A percentile compares a stretch with the other conserved stretches of the same genome.
These are phyloP conservation scores for Monascus purpureus DNA, from an alignment of 495 filamentous ascomycete genomes.

Conservation along the genomic window DNA sequence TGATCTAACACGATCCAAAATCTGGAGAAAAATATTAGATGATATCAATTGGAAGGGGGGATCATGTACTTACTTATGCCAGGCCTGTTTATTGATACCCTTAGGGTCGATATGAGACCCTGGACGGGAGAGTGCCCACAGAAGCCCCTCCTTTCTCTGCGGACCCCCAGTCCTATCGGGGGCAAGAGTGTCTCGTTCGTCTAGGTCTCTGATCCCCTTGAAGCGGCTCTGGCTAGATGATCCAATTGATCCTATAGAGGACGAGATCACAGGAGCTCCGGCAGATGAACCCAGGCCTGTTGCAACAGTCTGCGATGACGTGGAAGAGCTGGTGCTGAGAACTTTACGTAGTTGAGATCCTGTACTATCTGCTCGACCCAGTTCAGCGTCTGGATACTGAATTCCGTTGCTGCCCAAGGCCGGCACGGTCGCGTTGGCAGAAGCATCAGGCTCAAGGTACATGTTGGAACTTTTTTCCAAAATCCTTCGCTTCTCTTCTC, in stretches of 20 bases:
- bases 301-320: conserved; percentile 31
- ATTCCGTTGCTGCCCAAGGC: conserved; percentile 22
- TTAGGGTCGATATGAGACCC: conserved; percentile 92
- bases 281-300: conserved; percentile 17
- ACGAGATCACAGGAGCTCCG: conserved; percentile 14
- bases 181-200: conserved; percentile 53
- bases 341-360: conserved; percentile 46
- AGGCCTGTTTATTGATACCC: conserved; percentile 88
- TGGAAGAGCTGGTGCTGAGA: conserved; percentile 31
- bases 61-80: conserved; percentile 77
- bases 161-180: conserved; percentile 32
- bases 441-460: conserved; percentile 60
- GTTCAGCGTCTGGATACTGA: conserved; percentile 44
- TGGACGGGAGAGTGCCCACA: conserved; percentile 89
- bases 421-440: conserved; percentile 14
- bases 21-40: conserved; percentile 27
- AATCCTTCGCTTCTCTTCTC: conserved; percentile 80
- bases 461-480: conserved; percentile 80
- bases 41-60: conserved; percentile 4
- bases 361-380: conserved; percentile 59
- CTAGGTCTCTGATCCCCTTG: conserved; percentile 78
- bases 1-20: conserved; percentile 98
- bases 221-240: conserved; percentile 55
- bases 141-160: conserved; percentile 75
- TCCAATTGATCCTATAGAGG: conserved; percentile 21